Conservation (phyloP, 106 monocot species). For the Iris macrosiphon region DNA sequence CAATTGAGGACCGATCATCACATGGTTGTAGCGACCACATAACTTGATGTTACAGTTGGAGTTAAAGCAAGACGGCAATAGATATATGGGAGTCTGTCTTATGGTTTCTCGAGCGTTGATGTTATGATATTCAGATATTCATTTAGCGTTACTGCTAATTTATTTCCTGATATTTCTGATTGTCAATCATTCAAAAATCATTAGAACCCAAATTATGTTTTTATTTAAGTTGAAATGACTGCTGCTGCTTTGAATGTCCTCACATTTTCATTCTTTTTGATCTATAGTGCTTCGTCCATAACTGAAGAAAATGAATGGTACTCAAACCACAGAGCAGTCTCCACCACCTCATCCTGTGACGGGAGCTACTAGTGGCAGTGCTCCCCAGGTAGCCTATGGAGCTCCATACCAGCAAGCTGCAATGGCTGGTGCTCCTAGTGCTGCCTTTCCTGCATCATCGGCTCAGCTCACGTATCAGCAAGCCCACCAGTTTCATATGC, state of each 20-base stretch:
- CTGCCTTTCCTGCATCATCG: constrained; percentile 10
- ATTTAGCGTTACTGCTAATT: too few relatives aligned
- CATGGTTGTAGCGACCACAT: too few relatives aligned
- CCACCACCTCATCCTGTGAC: constrained; percentile 11
- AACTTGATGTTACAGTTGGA: too few relatives aligned
- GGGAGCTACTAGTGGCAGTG: constrained; percentile 4
- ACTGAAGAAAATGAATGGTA: background rate
- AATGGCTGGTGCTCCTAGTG: constrained; percentile 10
- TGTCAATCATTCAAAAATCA: too few relatives aligned
- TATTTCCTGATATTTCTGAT: too few relatives aligned
- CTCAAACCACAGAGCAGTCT: constrained; percentile 24
- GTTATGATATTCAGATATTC: too few relatives aligned
- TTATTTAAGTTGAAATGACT: too few relatives aligned
- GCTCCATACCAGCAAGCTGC: constrained; percentile 13
- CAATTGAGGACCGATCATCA: too few relatives aligned
- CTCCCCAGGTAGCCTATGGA: constrained; percentile 19
- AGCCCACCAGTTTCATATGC: constrained; percentile 49
- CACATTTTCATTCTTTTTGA: background rate
- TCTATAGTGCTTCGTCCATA: background rate
- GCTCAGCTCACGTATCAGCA: constrained; percentile 37
- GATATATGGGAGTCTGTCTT: too few relatives aligned
- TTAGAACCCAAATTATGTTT: too few relatives aligned
- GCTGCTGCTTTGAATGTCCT: background rate
- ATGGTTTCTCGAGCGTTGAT: too few relatives aligned
- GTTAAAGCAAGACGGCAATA: too few relatives aligned